A percentile compares a stretch with the other conserved stretches of the same genome.
phyloP scores from a whole-genome alignment of 2,329 filamentous ascomycete species.

The Microdochium bolleyi region DNA sequence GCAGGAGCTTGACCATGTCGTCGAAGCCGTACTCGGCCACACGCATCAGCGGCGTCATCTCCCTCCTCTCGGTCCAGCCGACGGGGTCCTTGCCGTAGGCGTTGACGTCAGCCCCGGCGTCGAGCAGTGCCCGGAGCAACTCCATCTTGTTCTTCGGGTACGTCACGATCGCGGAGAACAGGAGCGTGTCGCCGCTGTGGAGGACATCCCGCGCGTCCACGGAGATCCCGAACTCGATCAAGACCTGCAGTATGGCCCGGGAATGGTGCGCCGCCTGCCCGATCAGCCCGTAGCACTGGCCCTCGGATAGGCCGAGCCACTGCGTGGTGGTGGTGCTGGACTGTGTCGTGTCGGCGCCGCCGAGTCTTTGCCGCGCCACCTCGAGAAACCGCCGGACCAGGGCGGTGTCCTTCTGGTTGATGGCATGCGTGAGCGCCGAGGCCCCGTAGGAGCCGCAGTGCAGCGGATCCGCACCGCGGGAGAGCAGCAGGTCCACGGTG shows the following conservation, averaged over 20 bases:
- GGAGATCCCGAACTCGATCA: neutral
- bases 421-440: neutral
- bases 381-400: neutral
- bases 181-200: neutral
- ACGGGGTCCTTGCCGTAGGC: neutral
- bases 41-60: neutral
- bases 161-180: neutral
- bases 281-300: neutral
- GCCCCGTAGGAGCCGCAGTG: neutral
- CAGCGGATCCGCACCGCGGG: neutral
- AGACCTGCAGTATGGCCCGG: neutral
- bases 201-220: neutral
- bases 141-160: neutral
- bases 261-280: neutral
- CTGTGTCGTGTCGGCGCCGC: too few species aligned
- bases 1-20: neutral
- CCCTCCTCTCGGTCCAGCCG: neutral
- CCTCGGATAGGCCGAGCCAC: neutral
- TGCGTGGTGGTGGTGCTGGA: too few species aligned
- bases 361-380: neutral
- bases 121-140: neutral
- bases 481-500: neutral
- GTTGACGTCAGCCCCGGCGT: neutral
- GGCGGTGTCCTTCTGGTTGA: neutral
- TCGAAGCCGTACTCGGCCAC: neutral